These are phyloP conservation scores for Yamadazyma endophytica DNA, from an alignment of 805 yeast species.

Conservation along the genomic window DNA sequence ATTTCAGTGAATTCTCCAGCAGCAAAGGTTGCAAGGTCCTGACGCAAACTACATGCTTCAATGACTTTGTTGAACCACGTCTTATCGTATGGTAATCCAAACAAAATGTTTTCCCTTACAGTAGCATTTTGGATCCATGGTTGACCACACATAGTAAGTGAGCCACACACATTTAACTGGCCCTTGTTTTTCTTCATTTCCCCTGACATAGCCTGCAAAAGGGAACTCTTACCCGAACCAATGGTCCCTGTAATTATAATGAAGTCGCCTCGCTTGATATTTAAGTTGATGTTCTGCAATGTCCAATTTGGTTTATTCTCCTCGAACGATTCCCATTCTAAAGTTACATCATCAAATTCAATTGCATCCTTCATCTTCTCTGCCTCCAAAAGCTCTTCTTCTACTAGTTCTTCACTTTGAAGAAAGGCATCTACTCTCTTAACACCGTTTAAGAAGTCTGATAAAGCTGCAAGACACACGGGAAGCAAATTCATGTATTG, in stretches of 20 bases:
- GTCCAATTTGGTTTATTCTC: conserved; percentile 11
- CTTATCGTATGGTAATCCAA: conserved; percentile 20
- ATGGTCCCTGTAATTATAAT: conserved; percentile 31
- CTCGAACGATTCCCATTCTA: conserved; percentile 9
- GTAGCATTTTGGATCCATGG: conserved; percentile 38
- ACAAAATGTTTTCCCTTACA: conserved; percentile 25
- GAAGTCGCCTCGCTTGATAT: conserved; percentile 26
- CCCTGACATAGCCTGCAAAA: conserved; percentile 34
- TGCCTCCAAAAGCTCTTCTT: conserved; percentile 13
- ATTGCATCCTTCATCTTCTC: conserved; percentile 8
- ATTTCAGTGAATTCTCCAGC: conserved; percentile 33
- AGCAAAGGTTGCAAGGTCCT: conserved; percentile 23
- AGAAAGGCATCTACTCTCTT: conserved; percentile 52
- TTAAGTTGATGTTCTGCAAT: conserved; percentile 21
- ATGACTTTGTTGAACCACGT: conserved; percentile 19
- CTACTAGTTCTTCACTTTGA: conserved; percentile 23
- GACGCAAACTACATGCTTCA: conserved; percentile 23
- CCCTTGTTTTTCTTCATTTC: conserved; percentile 31
- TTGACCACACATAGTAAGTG: conserved; percentile 21
- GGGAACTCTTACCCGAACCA: conserved; percentile 34
- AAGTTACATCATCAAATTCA: conserved; percentile 4
- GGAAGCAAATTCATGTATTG: conserved; percentile 65
- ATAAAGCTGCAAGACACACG: conserved; percentile 57
- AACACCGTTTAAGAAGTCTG: conserved; percentile 62
- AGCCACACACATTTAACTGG: conserved; percentile 20